phyloP scores from a whole-genome alignment of 139 green algal genomes.

The Volvox reticuliferus region DNA sequence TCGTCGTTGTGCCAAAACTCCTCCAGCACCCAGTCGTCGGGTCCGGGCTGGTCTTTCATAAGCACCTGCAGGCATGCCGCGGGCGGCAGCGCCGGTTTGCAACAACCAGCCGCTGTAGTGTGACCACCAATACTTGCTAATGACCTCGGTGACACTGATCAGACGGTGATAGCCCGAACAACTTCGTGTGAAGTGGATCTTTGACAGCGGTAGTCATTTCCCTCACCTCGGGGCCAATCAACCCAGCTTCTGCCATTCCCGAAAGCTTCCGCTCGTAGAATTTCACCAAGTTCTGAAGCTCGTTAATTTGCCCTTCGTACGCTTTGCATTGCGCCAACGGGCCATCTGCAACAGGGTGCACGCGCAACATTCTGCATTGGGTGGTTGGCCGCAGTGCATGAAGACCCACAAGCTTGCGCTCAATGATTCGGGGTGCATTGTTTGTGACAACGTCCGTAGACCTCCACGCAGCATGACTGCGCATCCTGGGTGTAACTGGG shows the following conservation, averaged over 20 bases:
- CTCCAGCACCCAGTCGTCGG: conserved; percentile 68
- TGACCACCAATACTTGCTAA: too few species aligned
- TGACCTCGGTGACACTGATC: neutral
- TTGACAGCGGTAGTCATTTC: neutral
- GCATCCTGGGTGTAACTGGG: too few species aligned
- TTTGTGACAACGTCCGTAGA: too few species aligned
- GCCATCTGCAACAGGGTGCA: conserved; percentile 17
- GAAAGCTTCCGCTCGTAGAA: conserved; percentile 66
- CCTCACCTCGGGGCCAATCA: conserved; percentile 9
- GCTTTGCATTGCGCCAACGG: conserved; percentile 37
- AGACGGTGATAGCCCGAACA: too few species aligned
- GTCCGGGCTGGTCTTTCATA: neutral
- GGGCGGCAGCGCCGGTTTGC: too few species aligned
- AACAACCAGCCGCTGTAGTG: too few species aligned
- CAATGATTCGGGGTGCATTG: too few species aligned
- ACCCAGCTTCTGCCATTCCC: conserved; percentile 5
- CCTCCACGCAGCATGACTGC: too few species aligned
- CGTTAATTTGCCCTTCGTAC: conserved; percentile 55
- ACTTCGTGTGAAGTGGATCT: too few species aligned
- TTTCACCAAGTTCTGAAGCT: conserved; percentile 63
- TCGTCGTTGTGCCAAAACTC: conserved; percentile 57
- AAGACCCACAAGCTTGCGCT: too few species aligned
- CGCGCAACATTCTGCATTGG: too few species aligned
- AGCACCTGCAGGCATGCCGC: neutral
- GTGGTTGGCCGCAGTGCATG: too few species aligned